Percentiles rank a stretch among this genome's conserved stretches.
phyloP scores from a whole-genome alignment of 2,329 filamentous ascomycete species.

The Xylaria polymorpha region DNA sequence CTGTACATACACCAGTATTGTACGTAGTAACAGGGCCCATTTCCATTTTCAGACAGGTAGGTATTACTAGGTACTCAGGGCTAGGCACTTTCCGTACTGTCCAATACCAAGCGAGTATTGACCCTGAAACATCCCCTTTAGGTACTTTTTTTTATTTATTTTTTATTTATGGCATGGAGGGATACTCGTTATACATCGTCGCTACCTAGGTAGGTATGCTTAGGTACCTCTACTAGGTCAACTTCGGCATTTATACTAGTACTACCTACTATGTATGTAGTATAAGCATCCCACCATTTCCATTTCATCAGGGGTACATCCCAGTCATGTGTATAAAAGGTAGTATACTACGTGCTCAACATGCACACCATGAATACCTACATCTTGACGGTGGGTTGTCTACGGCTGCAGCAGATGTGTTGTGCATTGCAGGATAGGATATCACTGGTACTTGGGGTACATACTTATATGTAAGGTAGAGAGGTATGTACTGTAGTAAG shows the following conservation, averaged over 20 bases:
- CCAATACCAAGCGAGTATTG: conserved; percentile 37
- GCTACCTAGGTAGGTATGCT: too few relatives aligned
- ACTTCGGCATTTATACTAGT: too few relatives aligned
- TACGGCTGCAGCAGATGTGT: conserved; percentile 5
- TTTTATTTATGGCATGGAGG: conserved; percentile 6
- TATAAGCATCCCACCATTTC: background rate
- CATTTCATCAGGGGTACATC: background rate
- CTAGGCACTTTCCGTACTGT: conserved; percentile 26
- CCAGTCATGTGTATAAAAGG: background rate
- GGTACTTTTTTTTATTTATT: conserved; percentile 30
- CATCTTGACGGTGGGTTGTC: background rate
- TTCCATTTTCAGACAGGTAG: conserved; percentile 13
- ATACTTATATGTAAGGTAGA: background rate
- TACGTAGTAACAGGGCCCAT: background rate
- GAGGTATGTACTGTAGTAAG: background rate
- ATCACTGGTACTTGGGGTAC: background rate
- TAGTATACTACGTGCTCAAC: background rate
- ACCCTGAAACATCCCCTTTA: conserved; percentile 31
- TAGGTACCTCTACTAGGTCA: too few relatives aligned
- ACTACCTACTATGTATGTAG: background rate
- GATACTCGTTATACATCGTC: conserved; percentile 34
- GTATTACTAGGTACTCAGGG: conserved; percentile 36
- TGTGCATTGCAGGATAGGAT: conserved; percentile 7
- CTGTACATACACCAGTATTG: too few relatives aligned
- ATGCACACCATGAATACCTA: background rate